Conservation (phyloP, 805 yeast genomes). For the Yamadazyma akitaensis region DNA sequence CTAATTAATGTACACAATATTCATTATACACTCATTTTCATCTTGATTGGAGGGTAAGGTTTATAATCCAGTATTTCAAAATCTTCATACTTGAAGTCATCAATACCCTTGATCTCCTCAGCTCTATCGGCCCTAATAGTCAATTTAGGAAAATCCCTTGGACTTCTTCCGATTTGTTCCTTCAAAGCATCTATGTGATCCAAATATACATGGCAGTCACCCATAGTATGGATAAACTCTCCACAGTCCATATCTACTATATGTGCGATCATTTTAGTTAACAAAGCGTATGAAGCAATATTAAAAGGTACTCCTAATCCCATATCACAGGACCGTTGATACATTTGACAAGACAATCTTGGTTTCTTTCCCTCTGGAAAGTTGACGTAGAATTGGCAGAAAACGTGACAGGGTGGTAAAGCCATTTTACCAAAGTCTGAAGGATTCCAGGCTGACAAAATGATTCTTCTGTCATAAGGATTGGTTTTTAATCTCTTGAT, state of each 20-base stretch:
- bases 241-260: constrained; percentile 95
- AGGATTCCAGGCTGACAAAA: constrained; percentile 98
- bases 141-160: constrained; percentile 78
- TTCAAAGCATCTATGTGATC: constrained; percentile 91
- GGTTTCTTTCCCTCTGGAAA: constrained; percentile 63
- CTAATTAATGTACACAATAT: constrained; percentile 5
- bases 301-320: constrained; percentile 99
- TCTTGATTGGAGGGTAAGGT: constrained; percentile 80
- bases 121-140: constrained; percentile 55
- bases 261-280: constrained; percentile 93
- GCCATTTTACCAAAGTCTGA: constrained; percentile 95
- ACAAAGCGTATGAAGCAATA: constrained; percentile 91
- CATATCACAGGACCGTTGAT: constrained; percentile 99
- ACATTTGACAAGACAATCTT: constrained; percentile 78
- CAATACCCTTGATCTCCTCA: constrained; percentile 58
- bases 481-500: constrained; percentile 77
- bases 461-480: constrained; percentile 93
- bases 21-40: constrained; percentile 93
- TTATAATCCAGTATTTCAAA: constrained; percentile 76
- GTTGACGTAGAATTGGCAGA: constrained; percentile 90
- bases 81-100: constrained; percentile 86
- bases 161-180: constrained; percentile 72
- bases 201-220: constrained; percentile 92
- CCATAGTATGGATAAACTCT: constrained; percentile 91
- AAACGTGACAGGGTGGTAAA: constrained; percentile 96